Evolutionary conservation across 495 filamentous ascomycete genomes (phyloP), one percentile per base, ranked within the genome.

Genomic region (Acidomyces sp.): DNA sequence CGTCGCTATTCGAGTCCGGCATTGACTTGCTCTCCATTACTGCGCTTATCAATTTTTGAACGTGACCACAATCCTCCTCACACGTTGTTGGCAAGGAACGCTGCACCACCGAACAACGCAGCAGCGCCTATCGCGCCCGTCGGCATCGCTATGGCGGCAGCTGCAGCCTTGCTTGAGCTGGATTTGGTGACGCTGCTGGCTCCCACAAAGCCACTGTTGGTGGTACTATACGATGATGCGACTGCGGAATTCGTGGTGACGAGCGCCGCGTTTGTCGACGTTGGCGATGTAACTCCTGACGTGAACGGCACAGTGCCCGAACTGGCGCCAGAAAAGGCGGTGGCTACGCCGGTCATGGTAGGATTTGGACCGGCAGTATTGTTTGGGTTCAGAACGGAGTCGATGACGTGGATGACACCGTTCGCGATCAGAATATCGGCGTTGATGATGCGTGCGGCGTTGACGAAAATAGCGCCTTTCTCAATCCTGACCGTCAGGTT

Each of bases 331-430:
- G 24, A 26, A 31, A 31, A 45, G 4, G 27, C 27, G 41, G 29
- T 36, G 9, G 23, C 35, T 18, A 27, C 3, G 6, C 3, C 27
- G 19, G 42, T 15, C 18, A 17, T 12, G 18, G 35, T 18, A 13
- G 21, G 11, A 26, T 49, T 45, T 17, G 20, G 31, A 6, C 23
- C 24, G 12, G 47, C 28, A 20, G 27, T 39, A 42, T 41, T 70
- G 19, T 63, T 57, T 4, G 76, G 77, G 59, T 80, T 80, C 34
- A 80, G 56, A 25, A 79, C 74, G 37, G 72, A 59, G 46, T 80
- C 72, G 44, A 81, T 69, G 22, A 80, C 56, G 51, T 83, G 78
- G 4, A 82, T 57, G 7, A 85, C 78, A 42, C 80, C 80, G 35
- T 81, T 81, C 16, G 60, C 59, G 34, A 78, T 49, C 0, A 85